phyloP scores from a whole-genome alignment of 768 basidiomycete genomes.

The Mycena leptocephala region DNA sequence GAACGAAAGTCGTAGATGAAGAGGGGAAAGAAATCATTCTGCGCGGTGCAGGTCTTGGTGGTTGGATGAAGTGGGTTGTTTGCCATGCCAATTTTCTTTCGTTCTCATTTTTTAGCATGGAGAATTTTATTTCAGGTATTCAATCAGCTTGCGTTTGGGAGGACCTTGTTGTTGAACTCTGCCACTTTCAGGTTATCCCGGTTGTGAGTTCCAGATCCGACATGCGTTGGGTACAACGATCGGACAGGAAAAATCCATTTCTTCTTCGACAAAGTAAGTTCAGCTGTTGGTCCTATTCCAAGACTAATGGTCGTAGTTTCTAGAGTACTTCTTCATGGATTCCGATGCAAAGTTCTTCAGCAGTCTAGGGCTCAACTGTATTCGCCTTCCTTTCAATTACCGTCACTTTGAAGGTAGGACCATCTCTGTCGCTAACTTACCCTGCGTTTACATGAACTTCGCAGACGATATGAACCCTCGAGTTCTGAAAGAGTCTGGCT shows the following conservation, averaged over 20 bases:
- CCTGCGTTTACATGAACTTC: not conserved
- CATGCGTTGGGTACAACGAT: constrained; percentile 77
- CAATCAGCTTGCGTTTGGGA: too few relatives aligned
- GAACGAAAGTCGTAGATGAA: constrained; percentile 73
- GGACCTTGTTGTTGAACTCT: not conserved
- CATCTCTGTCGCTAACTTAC: not conserved
- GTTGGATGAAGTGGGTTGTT: constrained; percentile 87
- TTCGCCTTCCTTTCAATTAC: constrained; percentile 85
- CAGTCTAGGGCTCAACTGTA: constrained; percentile 85
- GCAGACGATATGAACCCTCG: constrained; percentile 84
- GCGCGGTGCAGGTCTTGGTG: constrained; percentile 83
- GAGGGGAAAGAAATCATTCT: constrained; percentile 72
- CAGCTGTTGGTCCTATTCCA: not conserved
- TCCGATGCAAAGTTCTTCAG: constrained; percentile 85
- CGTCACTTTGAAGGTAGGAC: constrained; percentile 75
- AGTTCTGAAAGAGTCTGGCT: constrained; percentile 80
- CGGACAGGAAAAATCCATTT: constrained; percentile 78
- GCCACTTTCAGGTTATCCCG: constrained; percentile 73
- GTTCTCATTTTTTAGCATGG: constrained; percentile 65
- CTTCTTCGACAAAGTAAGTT: constrained; percentile 87
- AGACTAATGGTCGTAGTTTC: constrained; percentile 63
- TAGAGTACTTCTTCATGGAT: constrained; percentile 89
- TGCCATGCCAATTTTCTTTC: constrained; percentile 13
- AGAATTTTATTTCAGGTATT: constrained; percentile 81
- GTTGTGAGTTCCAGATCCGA: constrained; percentile 87